These are phyloP conservation scores for Fraxinus sp. DNA, from an alignment of 305 asterid genomes.

Conservation along the genomic window DNA sequence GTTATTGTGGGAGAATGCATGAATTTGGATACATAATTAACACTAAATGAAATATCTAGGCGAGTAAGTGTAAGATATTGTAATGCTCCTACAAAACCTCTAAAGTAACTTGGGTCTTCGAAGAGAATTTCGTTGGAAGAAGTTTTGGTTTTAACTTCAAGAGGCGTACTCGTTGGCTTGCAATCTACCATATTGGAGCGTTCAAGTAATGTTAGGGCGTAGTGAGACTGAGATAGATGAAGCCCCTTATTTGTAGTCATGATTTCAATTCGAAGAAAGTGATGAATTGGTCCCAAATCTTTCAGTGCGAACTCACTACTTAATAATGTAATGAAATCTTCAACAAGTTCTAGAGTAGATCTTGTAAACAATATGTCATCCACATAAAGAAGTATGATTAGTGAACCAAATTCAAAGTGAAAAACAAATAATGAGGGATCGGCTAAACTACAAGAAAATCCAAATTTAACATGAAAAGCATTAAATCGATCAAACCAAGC, in stretches of 20 bases:
- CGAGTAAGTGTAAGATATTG: too few species aligned
- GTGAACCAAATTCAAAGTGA: background rate
- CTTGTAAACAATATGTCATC: background rate
- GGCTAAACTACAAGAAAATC: background rate
- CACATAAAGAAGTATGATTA: background rate
- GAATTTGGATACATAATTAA: too few species aligned
- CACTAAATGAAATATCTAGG: too few species aligned
- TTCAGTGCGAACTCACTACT: conserved; percentile 6
- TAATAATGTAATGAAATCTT: background rate
- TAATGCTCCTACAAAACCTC: background rate
- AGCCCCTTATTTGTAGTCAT: background rate
- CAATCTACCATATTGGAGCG: background rate
- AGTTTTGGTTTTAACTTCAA: background rate
- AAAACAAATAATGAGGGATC: background rate
- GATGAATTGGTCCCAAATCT: conserved; percentile 10
- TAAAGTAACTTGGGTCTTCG: background rate
- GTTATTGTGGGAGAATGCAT: too few species aligned
- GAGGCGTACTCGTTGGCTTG: background rate
- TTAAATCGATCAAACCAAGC: background rate
- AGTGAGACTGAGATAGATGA: background rate
- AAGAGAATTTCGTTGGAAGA: background rate
- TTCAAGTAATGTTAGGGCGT: background rate
- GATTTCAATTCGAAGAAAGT: conserved; percentile 2
- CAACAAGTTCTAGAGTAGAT: background rate
- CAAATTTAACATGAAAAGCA: background rate